Evolutionary conservation across 2,329 filamentous ascomycete species (phyloP).

Genomic region (Elsinoe arachidis): DNA sequence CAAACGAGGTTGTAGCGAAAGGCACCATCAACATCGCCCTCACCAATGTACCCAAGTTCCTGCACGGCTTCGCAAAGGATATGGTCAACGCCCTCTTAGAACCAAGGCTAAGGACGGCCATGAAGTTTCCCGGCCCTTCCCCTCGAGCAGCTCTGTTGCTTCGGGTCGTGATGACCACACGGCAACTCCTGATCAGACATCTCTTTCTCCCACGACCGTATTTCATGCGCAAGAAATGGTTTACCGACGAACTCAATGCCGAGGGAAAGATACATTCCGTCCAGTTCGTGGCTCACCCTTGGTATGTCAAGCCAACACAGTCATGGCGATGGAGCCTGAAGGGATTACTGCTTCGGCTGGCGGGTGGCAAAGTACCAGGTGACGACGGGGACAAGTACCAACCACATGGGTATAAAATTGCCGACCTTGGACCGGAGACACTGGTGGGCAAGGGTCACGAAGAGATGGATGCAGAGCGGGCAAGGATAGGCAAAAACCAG

Average conservation of each 20-base stretch:
- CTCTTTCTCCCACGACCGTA: conserved; percentile 51
- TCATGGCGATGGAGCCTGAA: conserved; percentile 27
- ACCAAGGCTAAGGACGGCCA: conserved; percentile 53
- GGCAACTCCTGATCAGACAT: conserved; percentile 50
- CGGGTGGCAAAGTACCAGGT: conserved; percentile 41
- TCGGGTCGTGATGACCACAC: conserved; percentile 41
- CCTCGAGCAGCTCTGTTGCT: conserved; percentile 31
- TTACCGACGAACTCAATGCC: conserved; percentile 43
- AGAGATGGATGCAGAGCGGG: conserved; percentile 22
- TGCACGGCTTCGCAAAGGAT: conserved; percentile 42
- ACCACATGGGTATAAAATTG: conserved; percentile 46
- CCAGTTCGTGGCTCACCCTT: conserved; percentile 54
- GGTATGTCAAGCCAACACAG: conserved; percentile 39
- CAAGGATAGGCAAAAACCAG: conserved; percentile 13
- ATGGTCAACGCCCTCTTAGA: conserved; percentile 55
- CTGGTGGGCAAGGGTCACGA: conserved; percentile 40
- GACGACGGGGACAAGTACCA: conserved; percentile 39
- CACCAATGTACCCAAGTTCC: conserved; percentile 42
- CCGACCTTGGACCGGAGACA: conserved; percentile 54
- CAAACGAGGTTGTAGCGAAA: conserved; percentile 40
- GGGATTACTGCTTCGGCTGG: conserved; percentile 41
- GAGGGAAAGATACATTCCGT: conserved; percentile 44
- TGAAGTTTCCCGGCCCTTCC: conserved; percentile 44
- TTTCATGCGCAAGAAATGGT: conserved; percentile 28
- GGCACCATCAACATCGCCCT: conserved; percentile 54